Evolutionary conservation across 495 filamentous ascomycete species (phyloP).

Genomic region (Aspergillus cristatus): DNA sequence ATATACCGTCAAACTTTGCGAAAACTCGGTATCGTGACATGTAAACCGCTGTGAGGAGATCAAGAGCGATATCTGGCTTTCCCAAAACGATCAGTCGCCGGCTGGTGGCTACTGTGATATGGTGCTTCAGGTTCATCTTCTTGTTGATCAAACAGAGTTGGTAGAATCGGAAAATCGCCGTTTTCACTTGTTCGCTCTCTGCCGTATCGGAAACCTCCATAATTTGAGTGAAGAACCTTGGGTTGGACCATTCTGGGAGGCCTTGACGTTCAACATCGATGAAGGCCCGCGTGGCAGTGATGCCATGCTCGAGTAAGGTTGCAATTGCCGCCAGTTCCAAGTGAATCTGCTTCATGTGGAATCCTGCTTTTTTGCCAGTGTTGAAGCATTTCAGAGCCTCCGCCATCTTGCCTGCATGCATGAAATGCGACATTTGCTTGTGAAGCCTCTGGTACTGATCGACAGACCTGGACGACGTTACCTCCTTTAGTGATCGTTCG

Average conservation of each 20-base stretch:
- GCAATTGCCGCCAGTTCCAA: slow-evolving; percentile 30
- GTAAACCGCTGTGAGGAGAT: slow-evolving; percentile 29
- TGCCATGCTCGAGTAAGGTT: slow-evolving; percentile 24
- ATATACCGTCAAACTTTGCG: slow-evolving; percentile 26
- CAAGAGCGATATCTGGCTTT: slow-evolving; percentile 19
- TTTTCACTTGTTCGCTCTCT: slow-evolving; percentile 21
- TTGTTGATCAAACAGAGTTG: slow-evolving; percentile 25
- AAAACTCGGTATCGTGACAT: slow-evolving; percentile 27
- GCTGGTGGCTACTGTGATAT: slow-evolving; percentile 19
- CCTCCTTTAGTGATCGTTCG: slow-evolving; percentile 17
- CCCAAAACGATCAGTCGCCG: slow-evolving; percentile 19
- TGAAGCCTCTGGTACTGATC: slow-evolving; percentile 26
- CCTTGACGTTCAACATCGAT: slow-evolving; percentile 24
- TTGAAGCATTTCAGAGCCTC: slow-evolving; percentile 21
- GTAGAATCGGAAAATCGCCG: slow-evolving; percentile 34
- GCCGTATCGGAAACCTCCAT: slow-evolving; percentile 13
- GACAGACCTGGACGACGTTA: slow-evolving; percentile 18
- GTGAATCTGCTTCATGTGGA: slow-evolving; percentile 22
- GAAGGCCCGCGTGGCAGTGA: slow-evolving; percentile 19
- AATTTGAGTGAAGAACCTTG: slow-evolving; percentile 32
- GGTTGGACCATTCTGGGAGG: slow-evolving; percentile 17
- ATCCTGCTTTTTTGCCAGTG: slow-evolving; percentile 17
- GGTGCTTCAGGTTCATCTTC: slow-evolving; percentile 24
- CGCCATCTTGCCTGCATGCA: slow-evolving; percentile 26
- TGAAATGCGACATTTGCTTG: slow-evolving; percentile 27